A percentile compares a stretch with the other conserved stretches of the same genome.
Conservation (phyloP, 1,284 basidiomycete species). For the Waitea zeae region DNA sequence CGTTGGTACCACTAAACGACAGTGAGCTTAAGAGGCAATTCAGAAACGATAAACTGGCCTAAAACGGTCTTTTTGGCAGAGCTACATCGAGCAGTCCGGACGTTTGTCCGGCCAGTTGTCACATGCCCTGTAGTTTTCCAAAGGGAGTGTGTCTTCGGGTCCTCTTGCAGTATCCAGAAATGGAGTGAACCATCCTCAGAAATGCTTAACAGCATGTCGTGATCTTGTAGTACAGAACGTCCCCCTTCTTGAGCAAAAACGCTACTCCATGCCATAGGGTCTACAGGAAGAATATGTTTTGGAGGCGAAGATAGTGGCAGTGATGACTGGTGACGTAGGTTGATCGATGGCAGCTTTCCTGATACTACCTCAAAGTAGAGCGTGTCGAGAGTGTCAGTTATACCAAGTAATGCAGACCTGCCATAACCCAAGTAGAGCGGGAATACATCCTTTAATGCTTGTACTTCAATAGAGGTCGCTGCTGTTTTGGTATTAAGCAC, state of each 20-base stretch:
- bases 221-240: conserved; percentile 21
- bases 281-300: conserved; percentile 57
- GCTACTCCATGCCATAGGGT: conserved; percentile 79
- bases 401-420: no score
- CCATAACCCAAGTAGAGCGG: no score
- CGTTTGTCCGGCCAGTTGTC: conserved; percentile 44
- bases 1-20: conserved; percentile 38
- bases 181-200: conserved; percentile 56
- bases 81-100: conserved; percentile 64
- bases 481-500: no score
- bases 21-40: conserved; percentile 12
- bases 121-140: conserved; percentile 67
- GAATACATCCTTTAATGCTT: no score
- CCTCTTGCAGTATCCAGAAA: conserved; percentile 62
- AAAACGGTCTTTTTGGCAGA: conserved; percentile 80
- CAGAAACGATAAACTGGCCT: conserved; percentile 20
- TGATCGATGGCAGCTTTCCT: conserved; percentile 14
- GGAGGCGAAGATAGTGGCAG: conserved; percentile 33
- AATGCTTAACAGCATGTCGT: conserved; percentile 67
- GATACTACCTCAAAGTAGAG: no score
- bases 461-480: no score
- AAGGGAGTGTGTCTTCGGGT: conserved; percentile 9
- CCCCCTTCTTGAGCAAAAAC: conserved; percentile 14
- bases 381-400: no score
- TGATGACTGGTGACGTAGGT: conserved; percentile 22